phyloP scores from a whole-genome alignment of 169 alveolate genomes.

The Babesia caballi region DNA sequence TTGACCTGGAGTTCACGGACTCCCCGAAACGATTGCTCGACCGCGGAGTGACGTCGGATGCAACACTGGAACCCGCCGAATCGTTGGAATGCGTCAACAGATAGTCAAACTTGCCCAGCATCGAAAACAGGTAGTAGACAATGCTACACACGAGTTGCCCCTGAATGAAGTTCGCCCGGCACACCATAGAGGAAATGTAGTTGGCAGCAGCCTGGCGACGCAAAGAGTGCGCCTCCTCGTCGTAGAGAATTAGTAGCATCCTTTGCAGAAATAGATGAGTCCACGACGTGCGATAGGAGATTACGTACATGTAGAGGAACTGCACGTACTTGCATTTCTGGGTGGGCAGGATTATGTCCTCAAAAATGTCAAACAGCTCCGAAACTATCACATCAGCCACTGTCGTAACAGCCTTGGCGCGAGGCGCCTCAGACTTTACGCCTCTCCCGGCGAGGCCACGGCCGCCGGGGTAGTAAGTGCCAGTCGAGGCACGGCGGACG shows the following conservation, averaged over 20 bases:
- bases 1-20: neutral
- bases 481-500: neutral
- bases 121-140: constrained; percentile 39
- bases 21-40: constrained; percentile 22
- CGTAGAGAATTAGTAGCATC: constrained; percentile 52
- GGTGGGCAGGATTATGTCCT: constrained; percentile 58
- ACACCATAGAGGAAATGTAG: constrained; percentile 55
- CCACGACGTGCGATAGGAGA: constrained; percentile 36
- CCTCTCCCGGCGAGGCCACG: neutral
- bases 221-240: constrained; percentile 36
- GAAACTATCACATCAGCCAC: constrained; percentile 49
- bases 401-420: neutral
- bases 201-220: constrained; percentile 34
- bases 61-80: constrained; percentile 3
- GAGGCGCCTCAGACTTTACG: neutral
- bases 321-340: constrained; percentile 62
- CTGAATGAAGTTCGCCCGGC: constrained; percentile 27
- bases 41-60: constrained; percentile 6
- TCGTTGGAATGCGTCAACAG: constrained; percentile 1
- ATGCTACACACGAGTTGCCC: constrained; percentile 27
- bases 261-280: constrained; percentile 48
- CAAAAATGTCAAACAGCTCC: constrained; percentile 54
- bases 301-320: constrained; percentile 50
- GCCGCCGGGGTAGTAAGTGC: neutral
- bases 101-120: constrained; percentile 32